phyloP scores from a whole-genome alignment of 2,329 filamentous ascomycete species.

The Colletotrichum paranaense region DNA sequence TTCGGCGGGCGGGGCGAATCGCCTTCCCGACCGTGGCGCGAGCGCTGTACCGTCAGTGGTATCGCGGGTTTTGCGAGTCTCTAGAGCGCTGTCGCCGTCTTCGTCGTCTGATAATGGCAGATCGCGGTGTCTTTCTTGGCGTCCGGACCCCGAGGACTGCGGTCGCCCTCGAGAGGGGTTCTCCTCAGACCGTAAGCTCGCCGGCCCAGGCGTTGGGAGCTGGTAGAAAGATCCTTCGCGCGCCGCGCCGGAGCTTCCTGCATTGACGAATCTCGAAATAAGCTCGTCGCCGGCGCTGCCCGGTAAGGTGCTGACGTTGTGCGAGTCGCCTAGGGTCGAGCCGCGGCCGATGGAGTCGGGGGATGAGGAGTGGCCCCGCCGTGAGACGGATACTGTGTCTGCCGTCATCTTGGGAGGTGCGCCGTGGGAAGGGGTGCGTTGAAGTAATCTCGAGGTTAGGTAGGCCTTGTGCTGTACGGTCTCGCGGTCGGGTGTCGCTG shows the following conservation, averaged over 20 bases:
- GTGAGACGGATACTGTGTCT: constrained; percentile 63
- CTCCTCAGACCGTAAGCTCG: constrained; percentile 46
- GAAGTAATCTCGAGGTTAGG: constrained; percentile 74
- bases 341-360: constrained; percentile 52
- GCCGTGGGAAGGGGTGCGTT: constrained; percentile 71
- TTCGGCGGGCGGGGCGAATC: constrained; percentile 58
- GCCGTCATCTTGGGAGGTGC: constrained; percentile 74
- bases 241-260: constrained; percentile 59
- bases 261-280: constrained; percentile 70
- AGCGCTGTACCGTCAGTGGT: constrained; percentile 53
- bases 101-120: constrained; percentile 43
- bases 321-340: constrained; percentile 49
- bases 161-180: constrained; percentile 49
- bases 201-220: constrained; percentile 40
- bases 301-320: constrained; percentile 44
- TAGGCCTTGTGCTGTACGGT: constrained; percentile 69
- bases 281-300: constrained; percentile 45
- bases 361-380: constrained; percentile 41
- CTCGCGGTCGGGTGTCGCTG: constrained; percentile 51
- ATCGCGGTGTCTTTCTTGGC: constrained; percentile 34
- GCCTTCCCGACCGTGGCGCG: constrained; percentile 55
- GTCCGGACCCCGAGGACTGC: constrained; percentile 53
- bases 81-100: constrained; percentile 30
- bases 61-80: background rate
- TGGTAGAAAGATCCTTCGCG: constrained; percentile 65